phyloP scores from a whole-genome alignment of 768 basidiomycete species.

The Termitomyces bulborhizus region DNA sequence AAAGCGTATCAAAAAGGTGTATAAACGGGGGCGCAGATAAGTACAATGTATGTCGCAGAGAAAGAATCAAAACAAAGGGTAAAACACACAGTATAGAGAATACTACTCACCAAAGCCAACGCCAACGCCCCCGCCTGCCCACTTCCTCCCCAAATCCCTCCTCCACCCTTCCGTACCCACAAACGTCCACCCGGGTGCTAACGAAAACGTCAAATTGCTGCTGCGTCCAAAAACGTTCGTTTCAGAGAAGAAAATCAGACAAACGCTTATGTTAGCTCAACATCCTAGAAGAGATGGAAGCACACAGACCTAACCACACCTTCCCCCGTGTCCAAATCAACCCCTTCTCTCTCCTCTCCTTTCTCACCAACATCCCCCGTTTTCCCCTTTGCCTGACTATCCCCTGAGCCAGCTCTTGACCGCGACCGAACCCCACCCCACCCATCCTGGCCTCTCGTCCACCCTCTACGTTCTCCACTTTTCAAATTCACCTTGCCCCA shows the following conservation, averaged over 20 bases:
- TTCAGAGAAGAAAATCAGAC: no score
- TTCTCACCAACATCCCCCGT: conserved; percentile 34
- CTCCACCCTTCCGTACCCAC: conserved; percentile 77
- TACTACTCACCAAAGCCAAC: not conserved
- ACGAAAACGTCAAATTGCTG: conserved; percentile 76
- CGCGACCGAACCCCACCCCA: conserved; percentile 46
- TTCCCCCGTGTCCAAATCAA: conserved; percentile 17
- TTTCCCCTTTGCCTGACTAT: conserved; percentile 12
- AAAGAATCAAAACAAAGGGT: not conserved
- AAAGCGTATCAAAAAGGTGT: no score
- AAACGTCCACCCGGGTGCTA: conserved; percentile 71
- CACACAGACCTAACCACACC: conserved; percentile 59
- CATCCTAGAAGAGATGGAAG: not conserved
- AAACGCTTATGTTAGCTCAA: conserved; percentile 9
- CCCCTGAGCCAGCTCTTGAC: conserved; percentile 6
- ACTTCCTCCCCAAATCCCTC: conserved; percentile 51
- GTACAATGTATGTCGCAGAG: not conserved
- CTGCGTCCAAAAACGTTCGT: conserved; percentile 25
- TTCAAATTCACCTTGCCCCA: conserved; percentile 42
- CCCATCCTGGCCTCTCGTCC: conserved; percentile 69
- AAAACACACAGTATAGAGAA: not conserved
- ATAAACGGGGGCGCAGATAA: not conserved
- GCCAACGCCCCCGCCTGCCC: conserved; percentile 29
- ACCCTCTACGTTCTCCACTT: conserved; percentile 47
- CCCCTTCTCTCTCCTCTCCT: conserved; percentile 24